Percentiles rank a stretch among this genome's conserved stretches.
These are phyloP conservation scores for Cordyceps farinosa DNA, from an alignment of 2,329 filamentous ascomycete genomes.

Conservation along the genomic window DNA sequence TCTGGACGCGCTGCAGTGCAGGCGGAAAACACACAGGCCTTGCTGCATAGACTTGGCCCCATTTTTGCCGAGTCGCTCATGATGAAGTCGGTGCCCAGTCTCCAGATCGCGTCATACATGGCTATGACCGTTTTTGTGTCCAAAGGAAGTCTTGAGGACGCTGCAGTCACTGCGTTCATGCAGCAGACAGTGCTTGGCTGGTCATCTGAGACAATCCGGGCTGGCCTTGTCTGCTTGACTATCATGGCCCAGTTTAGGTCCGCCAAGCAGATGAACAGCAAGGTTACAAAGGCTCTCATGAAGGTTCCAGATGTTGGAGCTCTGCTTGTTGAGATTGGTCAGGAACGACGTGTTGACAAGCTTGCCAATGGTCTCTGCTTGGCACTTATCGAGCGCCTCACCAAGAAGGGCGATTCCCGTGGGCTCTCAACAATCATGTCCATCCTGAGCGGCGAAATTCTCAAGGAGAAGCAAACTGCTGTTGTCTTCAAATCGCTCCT, in stretches of 20 bases:
- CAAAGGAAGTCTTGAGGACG: slow-evolving; percentile 75
- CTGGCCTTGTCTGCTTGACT: slow-evolving; percentile 74
- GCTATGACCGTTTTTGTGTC: slow-evolving; percentile 79
- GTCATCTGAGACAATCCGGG: slow-evolving; percentile 66
- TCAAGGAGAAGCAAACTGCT: slow-evolving; percentile 61
- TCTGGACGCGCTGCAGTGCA: slow-evolving; percentile 75
- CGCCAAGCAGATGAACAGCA: slow-evolving; percentile 63
- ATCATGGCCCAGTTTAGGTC: slow-evolving; percentile 78
- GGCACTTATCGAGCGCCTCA: slow-evolving; percentile 58
- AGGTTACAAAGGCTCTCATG: slow-evolving; percentile 66
- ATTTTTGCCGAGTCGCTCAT: slow-evolving; percentile 74
- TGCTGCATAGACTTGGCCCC: slow-evolving; percentile 64
- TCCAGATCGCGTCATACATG: slow-evolving; percentile 89
- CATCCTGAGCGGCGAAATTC: slow-evolving; percentile 55
- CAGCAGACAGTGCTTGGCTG: slow-evolving; percentile 78
- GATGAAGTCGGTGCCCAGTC: slow-evolving; percentile 69
- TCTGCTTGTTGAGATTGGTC: slow-evolving; percentile 58
- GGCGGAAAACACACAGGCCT: slow-evolving; percentile 73
- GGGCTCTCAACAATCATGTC: slow-evolving; percentile 58
- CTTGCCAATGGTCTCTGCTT: slow-evolving; percentile 69
- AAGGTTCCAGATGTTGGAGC: slow-evolving; percentile 58
- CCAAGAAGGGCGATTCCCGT: slow-evolving; percentile 55
- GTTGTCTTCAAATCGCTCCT: slow-evolving; percentile 65
- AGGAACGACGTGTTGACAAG: slow-evolving; percentile 65
- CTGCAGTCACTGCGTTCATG: slow-evolving; percentile 81